Conservation (phyloP, 805 yeast genomes). For the Cyberlindnera petersonii region DNA sequence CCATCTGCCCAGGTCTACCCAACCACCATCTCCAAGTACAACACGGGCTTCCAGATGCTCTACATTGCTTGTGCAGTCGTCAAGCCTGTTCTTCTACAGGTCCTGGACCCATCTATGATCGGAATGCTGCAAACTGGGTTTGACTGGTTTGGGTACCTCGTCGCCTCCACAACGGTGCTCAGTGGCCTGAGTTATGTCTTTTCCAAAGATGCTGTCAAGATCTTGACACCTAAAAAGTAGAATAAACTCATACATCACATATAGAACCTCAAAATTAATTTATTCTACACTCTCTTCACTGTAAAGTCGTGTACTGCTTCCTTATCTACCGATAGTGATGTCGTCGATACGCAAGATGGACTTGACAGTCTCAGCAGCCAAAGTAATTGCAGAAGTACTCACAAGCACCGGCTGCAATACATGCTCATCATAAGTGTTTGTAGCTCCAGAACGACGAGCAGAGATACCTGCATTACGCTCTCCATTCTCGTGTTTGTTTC, state of each 20-base stretch:
- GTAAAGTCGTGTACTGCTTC: background rate
- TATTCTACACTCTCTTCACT: background rate
- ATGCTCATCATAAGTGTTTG: conserved; percentile 88
- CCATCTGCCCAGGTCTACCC: conserved; percentile 89
- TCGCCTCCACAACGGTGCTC: conserved; percentile 65
- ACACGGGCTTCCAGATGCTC: conserved; percentile 90
- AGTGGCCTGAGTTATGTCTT: conserved; percentile 79
- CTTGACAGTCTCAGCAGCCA: conserved; percentile 96
- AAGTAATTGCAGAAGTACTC: conserved; percentile 86
- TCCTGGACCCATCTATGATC: conserved; percentile 31
- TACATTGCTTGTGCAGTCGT: conserved; percentile 67
- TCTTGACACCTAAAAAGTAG: conserved; percentile 29
- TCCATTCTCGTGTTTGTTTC: conserved; percentile 88
- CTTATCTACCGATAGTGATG: conserved; percentile 81
- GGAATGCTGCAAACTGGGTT: conserved; percentile 25
- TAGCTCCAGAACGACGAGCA: conserved; percentile 88
- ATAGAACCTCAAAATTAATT: background rate
- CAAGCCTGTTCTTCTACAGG: conserved; percentile 44
- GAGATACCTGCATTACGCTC: conserved; percentile 94
- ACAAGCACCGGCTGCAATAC: conserved; percentile 96
- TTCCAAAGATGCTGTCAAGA: conserved; percentile 64
- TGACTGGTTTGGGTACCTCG: conserved; percentile 46
- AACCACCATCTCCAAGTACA: conserved; percentile 76
- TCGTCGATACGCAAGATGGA: conserved; percentile 95
- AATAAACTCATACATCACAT: background rate